A percentile compares a stretch with the other conserved stretches of the same genome.
These are phyloP conservation scores for Pythium insidiosum DNA, from an alignment of 352 stramenopile species.

Conservation along the genomic window DNA sequence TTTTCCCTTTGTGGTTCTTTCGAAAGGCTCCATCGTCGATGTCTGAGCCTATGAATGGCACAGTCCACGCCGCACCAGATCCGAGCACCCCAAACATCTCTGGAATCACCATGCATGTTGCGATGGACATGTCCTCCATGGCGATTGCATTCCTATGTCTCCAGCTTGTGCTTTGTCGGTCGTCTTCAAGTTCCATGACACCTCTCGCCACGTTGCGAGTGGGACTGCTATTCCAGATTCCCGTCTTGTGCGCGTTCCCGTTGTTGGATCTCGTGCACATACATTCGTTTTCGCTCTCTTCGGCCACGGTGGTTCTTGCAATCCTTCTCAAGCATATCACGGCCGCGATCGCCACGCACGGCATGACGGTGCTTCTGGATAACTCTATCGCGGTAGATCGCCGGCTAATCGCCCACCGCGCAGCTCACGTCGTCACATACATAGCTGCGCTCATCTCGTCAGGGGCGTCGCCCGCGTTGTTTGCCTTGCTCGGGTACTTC, in stretches of 20 bases:
- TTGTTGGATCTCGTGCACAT: slow-evolving; percentile 67
- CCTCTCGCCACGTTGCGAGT: slow-evolving; percentile 68
- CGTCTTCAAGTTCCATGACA: slow-evolving; percentile 68
- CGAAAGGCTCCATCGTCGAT: too few relatives aligned
- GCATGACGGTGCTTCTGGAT: slow-evolving; percentile 58
- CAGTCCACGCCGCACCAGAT: slow-evolving; percentile 19
- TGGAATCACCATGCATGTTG: slow-evolving; percentile 48
- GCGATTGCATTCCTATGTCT: slow-evolving; percentile 38
- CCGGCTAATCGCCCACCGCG: slow-evolving; percentile 58
- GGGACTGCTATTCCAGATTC: slow-evolving; percentile 70
- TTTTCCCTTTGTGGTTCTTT: slow-evolving; percentile 77
- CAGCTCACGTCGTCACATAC: slow-evolving; percentile 55
- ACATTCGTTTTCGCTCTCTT: slow-evolving; percentile 51
- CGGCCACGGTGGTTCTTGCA: slow-evolving; percentile 44
- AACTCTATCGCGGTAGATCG: slow-evolving; percentile 74
- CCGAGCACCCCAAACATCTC: slow-evolving; percentile 22
- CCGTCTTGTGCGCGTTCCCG: slow-evolving; percentile 55
- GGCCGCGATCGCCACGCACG: slow-evolving; percentile 49
- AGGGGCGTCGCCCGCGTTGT: slow-evolving; percentile 39
- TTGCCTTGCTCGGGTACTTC: slow-evolving; percentile 70
- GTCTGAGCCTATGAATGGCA: too few relatives aligned
- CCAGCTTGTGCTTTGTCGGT: slow-evolving; percentile 37
- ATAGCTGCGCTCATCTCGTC: slow-evolving; percentile 44
- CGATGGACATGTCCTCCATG: slow-evolving; percentile 41
- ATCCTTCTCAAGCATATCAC: slow-evolving; percentile 60